Base-by-base conservation (phyloP, 371 early-diverging fungal species). In the Blakeslea trispora region DNA sequence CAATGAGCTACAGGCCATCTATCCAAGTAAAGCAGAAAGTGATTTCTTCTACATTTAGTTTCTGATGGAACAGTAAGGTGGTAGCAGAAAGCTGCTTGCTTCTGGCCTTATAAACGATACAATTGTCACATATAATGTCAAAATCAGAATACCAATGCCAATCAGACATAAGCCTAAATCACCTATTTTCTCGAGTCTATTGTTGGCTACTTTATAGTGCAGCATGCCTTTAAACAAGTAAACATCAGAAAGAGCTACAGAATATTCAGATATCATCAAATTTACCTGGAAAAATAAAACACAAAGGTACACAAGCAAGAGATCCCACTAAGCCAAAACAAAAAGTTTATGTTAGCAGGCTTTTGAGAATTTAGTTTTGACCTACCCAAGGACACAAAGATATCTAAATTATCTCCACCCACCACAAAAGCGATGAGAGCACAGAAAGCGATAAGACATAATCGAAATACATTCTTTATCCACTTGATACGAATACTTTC, bases 231-330 rank as follows among this genome's bases (percentile, higher is more conserved):
- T 13, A 10, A 32, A 6, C 6, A 32, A 6, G 32, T 32, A 6
- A 18, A 18, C 18, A 21, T 24, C n/a, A 15, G 14, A 9, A 50
- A 53, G 4, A 17, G 14, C 42, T 14, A 19, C 14, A 28, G 14
- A 21, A 35, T 23, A 15, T 23, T n/a, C 13, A 4, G 13, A 17
- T 39, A 23, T 10, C 21, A 5, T 18, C 4, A 28, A 37, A 15
- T 24, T 47, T 44, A 49, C 64, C 70, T 7, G 90, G 91, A 71
- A 88, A 91, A 47, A 91, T 86, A 60, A 91, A 91, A 59, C 82
- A 77, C 22, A 84, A 53, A 2, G 84, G 83, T 50, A 77, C 71
- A 47, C 82, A 81, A 8, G 78, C 77, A 8, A 78, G 65, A 15
- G 69, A 68, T 15, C 79, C 79, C 8, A 81, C 79, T 28, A 28